Evolutionary conservation across 176 grass and related monocot species (phyloP), one percentile per base, ranked within the genome.

Genomic region (Echinochloa phyllopogon): DNA sequence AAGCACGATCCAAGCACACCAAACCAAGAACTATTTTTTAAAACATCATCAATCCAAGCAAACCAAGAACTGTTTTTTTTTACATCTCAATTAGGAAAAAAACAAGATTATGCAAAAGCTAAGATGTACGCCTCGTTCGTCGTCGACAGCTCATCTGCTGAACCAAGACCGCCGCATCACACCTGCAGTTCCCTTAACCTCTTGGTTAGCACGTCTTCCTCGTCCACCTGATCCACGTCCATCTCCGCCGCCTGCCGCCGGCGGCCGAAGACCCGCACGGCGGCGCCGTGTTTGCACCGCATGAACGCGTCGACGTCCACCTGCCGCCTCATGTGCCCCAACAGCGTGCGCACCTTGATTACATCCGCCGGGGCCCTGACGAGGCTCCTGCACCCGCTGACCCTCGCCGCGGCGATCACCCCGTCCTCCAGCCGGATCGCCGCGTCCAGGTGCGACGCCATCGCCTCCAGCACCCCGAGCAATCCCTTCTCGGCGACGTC

Each of bases 401-500:
- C 21, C 4, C 8, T 74, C 45, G 45, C 71, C 57, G 27, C 53
- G 5, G 6, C 8, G 5, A 64, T 56, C 20, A 84, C 42, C 9
- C 18, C 37, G 29, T 6, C 29, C 70, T 84, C 44, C 5, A 10
- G 44, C 29, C 16, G 29, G n/a, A 84, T 75, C 21, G 42, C 45
- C 33, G 10, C 13, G 20, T 84, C 45, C 20, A 84, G 21, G 44
- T 45, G 71, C 15, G 6, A 24, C 59, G 15, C 20, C 27, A 84
- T 65, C 21, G 59, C 21, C 44, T 84, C 59, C 9, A 84, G 36
- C 49, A 84, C 74, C 57, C 17, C 71, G 8, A 52, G 16, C 64
- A 36, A 3, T 11, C 64, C 33, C 33, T 39, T 67, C 27, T 18
- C 15, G 60, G 24, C 9, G 64, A 66, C 16, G 64, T 66, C 64